A percentile compares a stretch with the other conserved stretches of the same genome.
phyloP scores from a whole-genome alignment of 2,329 filamentous ascomycete genomes.

The Xylariomycetidae sp. region DNA sequence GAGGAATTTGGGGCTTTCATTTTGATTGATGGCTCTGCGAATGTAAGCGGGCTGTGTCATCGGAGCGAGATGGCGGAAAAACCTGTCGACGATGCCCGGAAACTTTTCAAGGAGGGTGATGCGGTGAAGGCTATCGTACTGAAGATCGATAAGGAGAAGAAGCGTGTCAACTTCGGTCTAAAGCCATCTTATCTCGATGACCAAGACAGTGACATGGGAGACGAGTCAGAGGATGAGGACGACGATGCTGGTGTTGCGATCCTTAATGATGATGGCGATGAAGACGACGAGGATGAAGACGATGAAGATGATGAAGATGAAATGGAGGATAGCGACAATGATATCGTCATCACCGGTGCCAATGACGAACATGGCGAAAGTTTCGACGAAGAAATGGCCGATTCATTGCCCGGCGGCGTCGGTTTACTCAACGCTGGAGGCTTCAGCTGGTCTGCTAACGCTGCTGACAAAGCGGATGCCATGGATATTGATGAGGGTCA shows the following conservation, averaged over 20 bases:
- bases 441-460: conserved; percentile 82
- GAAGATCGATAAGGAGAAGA: conserved; percentile 68
- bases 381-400: conserved; percentile 39
- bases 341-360: conserved; percentile 41
- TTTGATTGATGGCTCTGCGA: conserved; percentile 77
- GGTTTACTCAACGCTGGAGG: conserved; percentile 66
- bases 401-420: conserved; percentile 30
- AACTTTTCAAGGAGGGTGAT: conserved; percentile 86
- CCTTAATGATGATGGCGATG: conserved; percentile 31
- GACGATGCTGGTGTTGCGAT: conserved; percentile 43
- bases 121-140: conserved; percentile 88
- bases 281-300: conserved; percentile 38
- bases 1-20: conserved; percentile 96
- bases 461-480: conserved; percentile 49
- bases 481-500: conserved; percentile 47
- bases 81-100: conserved; percentile 75
- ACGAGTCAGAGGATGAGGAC: conserved; percentile 35
- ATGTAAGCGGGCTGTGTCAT: conserved; percentile 91
- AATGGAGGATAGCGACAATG: conserved; percentile 41
- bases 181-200: conserved; percentile 88
- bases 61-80: conserved; percentile 87
- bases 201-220: conserved; percentile 48
- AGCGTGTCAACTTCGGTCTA: conserved; percentile 80
- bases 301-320: conserved; percentile 44
- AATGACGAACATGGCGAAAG: conserved; percentile 39